Evolutionary conservation across 2,329 filamentous ascomycete genomes (phyloP).

Genomic region (Aspergillus niger): DNA sequence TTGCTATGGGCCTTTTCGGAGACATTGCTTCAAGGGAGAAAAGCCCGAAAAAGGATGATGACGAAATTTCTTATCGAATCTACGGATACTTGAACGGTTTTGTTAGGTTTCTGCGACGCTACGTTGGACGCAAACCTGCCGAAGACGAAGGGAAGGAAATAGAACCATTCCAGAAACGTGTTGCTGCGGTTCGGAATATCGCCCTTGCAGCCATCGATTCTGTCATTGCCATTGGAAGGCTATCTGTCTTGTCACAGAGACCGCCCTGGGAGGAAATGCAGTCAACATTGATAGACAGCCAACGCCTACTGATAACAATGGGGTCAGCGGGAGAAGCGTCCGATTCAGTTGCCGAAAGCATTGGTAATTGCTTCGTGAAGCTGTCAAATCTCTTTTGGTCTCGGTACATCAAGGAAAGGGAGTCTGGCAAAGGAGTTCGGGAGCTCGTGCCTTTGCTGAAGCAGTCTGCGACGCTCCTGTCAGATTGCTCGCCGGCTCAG

Average conservation of each 20-base stretch:
- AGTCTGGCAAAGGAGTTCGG: constrained; percentile 34
- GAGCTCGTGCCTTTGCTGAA: constrained; percentile 44
- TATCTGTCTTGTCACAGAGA: constrained; percentile 39
- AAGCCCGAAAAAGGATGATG: constrained; percentile 15
- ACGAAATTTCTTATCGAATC: constrained; percentile 28
- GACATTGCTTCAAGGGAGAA: constrained; percentile 30
- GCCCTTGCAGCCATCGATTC: constrained; percentile 46
- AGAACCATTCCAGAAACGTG: constrained; percentile 35
- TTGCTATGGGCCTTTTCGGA: constrained; percentile 41
- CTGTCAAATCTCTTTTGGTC: constrained; percentile 53
- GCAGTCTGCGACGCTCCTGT: constrained; percentile 43
- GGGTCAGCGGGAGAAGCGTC: constrained; percentile 16
- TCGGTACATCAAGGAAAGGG: constrained; percentile 47
- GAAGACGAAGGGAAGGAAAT: constrained; percentile 32
- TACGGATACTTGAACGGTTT: constrained; percentile 43
- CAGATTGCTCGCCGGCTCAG: constrained; percentile 36
- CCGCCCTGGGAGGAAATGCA: constrained; percentile 43
- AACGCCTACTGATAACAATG: constrained; percentile 38
- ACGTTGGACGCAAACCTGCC: constrained; percentile 37
- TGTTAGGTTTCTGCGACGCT: constrained; percentile 44
- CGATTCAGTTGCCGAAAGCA: constrained; percentile 24
- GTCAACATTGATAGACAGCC: constrained; percentile 39
- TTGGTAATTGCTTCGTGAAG: constrained; percentile 37
- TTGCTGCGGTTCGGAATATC: constrained; percentile 38
- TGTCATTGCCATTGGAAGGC: constrained; percentile 41